Conservation (phyloP, 129 eudicot species). For the Glebionis coronaria region DNA sequence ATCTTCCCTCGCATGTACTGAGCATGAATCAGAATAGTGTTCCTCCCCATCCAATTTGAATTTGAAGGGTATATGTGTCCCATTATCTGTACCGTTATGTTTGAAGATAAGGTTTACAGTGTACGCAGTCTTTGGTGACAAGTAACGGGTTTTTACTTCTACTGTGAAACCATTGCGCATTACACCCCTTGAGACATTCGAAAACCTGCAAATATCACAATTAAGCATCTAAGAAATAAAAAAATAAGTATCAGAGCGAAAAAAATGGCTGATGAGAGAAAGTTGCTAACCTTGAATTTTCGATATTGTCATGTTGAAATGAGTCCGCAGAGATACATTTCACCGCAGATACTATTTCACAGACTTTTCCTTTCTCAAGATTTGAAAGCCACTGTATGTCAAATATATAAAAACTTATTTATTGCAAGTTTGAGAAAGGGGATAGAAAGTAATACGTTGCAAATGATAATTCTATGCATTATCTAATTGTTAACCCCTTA, state of each 20-base stretch:
- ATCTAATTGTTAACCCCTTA: no score
- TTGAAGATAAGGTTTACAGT: conserved; percentile 14
- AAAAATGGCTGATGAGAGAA: background rate
- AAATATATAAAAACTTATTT: conserved; percentile 7
- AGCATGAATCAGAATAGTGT: background rate
- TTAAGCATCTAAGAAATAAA: background rate
- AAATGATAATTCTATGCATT: no score
- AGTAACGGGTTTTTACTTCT: background rate
- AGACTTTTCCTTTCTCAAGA: conserved; percentile 4
- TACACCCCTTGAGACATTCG: conserved; percentile 3
- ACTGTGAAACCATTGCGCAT: conserved; percentile 9
- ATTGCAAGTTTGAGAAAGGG: no score
- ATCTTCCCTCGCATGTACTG: background rate
- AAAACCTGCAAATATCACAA: conserved; percentile 6
- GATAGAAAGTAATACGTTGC: background rate
- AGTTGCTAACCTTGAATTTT: conserved; percentile 12
- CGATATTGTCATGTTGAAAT: background rate
- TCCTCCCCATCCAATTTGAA: conserved; percentile 1
- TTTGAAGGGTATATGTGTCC: conserved; percentile 13
- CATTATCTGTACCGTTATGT: background rate
- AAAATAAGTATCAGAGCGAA: no score
- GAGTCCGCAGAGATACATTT: conserved; percentile 2
- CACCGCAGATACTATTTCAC: conserved; percentile 17
- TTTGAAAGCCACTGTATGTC: conserved; percentile 20
- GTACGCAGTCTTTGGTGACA: conserved; percentile 1